These are phyloP conservation scores for Cercospora canescens DNA, from an alignment of 2,329 filamentous ascomycete species.

Conservation along the genomic window DNA sequence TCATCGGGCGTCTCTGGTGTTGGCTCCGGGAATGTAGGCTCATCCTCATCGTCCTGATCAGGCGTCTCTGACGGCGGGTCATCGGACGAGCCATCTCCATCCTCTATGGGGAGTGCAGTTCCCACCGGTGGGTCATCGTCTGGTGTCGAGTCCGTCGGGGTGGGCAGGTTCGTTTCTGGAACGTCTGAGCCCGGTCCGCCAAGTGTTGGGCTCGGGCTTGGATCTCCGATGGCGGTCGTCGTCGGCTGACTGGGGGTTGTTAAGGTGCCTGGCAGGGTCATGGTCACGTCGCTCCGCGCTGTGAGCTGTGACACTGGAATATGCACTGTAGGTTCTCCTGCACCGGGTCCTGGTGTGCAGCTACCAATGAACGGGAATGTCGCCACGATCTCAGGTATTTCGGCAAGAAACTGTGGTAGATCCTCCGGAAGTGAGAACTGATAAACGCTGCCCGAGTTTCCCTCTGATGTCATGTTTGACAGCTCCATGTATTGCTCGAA, in stretches of 20 bases:
- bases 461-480: background rate
- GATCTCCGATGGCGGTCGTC: background rate
- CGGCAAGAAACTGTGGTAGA: constrained; percentile 3
- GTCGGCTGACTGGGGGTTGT: background rate
- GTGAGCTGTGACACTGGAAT: constrained; percentile 3
- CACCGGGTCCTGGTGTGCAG: background rate
- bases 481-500: constrained; percentile 3
- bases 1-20: background rate
- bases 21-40: background rate
- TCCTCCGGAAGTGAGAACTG: constrained; percentile 3
- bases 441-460: background rate
- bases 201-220: background rate
- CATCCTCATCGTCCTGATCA: background rate
- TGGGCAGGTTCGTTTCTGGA: background rate
- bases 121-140: background rate
- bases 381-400: background rate
- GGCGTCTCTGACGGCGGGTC: background rate
- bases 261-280: constrained; percentile 1
- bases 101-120: background rate
- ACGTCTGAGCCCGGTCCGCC: background rate
- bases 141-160: background rate
- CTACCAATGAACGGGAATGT: background rate
- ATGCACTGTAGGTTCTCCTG: constrained; percentile 3
- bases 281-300: background rate
- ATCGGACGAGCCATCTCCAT: background rate